Evolutionary conservation across 1,284 basidiomycete species (phyloP).

Genomic region (Coniophora puteana): DNA sequence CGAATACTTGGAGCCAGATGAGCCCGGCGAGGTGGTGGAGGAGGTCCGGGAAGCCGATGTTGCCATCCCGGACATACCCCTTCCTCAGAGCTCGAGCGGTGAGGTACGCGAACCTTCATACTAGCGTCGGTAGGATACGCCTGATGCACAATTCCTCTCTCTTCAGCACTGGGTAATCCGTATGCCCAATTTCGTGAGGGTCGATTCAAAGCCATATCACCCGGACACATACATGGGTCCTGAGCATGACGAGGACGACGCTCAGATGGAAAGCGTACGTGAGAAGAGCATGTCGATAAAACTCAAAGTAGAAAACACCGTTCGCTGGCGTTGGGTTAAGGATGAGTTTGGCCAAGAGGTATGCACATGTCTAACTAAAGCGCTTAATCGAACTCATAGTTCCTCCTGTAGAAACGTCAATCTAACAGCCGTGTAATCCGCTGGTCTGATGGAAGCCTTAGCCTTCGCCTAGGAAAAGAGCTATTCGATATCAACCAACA

Average conservation of each 20-base stretch:
- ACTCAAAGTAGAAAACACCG: conserved; percentile 85
- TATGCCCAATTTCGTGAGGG: conserved; percentile 80
- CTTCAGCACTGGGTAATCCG: conserved; percentile 76
- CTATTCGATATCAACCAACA: conserved; percentile 83
- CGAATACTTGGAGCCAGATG: conserved; percentile 82
- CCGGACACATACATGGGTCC: conserved; percentile 77
- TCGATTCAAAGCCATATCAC: conserved; percentile 82
- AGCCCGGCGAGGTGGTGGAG: conserved; percentile 49
- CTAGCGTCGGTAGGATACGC: conserved; percentile 5
- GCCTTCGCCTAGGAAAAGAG: conserved; percentile 85
- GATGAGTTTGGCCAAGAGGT: conserved; percentile 69
- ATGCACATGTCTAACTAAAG: conserved; percentile 2
- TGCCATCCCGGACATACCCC: conserved; percentile 73
- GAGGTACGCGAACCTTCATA: conserved; percentile 44
- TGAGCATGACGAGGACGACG: conserved; percentile 66
- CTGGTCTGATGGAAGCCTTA: conserved; percentile 90
- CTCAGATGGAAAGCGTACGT: conserved; percentile 50
- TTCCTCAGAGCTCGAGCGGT: conserved; percentile 67
- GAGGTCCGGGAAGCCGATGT: conserved; percentile 66
- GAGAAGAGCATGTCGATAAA: conserved; percentile 78
- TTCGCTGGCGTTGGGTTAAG: conserved; percentile 87
- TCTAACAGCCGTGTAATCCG: conserved; percentile 85
- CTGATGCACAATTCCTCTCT: conserved; percentile 8
- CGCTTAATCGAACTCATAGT: conserved; percentile 5
- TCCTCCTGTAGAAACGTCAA: conserved; percentile 56